phyloP scores from a whole-genome alignment of 2,329 filamentous ascomycete species.

The Pseudogymnoascus sp. region DNA sequence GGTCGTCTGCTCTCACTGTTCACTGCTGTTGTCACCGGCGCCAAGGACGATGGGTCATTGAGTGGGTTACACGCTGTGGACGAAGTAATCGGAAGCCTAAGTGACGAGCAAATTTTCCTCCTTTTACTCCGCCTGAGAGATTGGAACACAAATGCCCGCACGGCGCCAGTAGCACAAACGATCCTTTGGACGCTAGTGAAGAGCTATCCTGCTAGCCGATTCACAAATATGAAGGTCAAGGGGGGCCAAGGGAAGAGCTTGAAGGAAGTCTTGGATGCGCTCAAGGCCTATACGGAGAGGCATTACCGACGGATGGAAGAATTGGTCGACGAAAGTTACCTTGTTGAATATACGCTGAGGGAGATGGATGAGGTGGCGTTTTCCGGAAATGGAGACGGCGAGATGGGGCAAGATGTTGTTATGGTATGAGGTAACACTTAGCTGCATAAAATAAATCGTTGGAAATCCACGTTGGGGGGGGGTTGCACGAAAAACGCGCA shows the following conservation, averaged over 20 bases:
- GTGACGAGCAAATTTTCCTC: conserved; percentile 77
- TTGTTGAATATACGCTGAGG: conserved; percentile 85
- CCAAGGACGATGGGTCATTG: conserved; percentile 55
- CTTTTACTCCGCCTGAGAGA: conserved; percentile 78
- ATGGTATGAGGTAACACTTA: conserved; percentile 8
- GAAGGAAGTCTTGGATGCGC: conserved; percentile 78
- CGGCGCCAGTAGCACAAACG: conserved; percentile 75
- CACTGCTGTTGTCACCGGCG: conserved; percentile 61
- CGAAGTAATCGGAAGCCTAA: conserved; percentile 69
- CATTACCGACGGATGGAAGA: conserved; percentile 89
- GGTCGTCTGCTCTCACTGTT: conserved; percentile 79
- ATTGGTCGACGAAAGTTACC: conserved; percentile 84
- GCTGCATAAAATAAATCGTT: neutral
- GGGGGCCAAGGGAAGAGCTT: conserved; percentile 55
- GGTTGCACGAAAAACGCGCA: neutral
- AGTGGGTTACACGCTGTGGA: conserved; percentile 67
- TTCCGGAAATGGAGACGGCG: conserved; percentile 15
- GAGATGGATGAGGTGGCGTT: conserved; percentile 66
- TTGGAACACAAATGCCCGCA: conserved; percentile 95
- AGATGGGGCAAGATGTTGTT: conserved; percentile 4
- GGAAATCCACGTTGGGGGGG: neutral
- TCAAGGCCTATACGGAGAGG: conserved; percentile 84
- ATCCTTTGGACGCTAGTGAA: conserved; percentile 74
- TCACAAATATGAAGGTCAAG: conserved; percentile 62
- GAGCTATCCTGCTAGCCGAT: conserved; percentile 70